Conservation (phyloP, 306 rosid genomes). For the Herpetospermum pedunculosum region DNA sequence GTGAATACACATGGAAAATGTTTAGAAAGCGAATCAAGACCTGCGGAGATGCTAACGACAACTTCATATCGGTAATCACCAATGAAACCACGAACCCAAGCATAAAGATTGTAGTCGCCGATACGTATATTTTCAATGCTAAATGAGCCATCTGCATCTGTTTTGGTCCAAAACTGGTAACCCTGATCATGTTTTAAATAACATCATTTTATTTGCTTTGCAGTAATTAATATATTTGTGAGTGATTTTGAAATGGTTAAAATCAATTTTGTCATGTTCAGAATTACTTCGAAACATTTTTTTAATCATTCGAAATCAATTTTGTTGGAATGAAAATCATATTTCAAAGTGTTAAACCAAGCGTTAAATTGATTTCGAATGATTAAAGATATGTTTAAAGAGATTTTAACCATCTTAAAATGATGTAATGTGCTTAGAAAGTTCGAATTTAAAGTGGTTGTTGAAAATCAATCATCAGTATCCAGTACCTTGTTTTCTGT, state of each 20-base stretch:
- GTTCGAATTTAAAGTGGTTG: background rate
- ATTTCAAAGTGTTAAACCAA: too few species aligned
- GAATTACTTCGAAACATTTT: too few species aligned
- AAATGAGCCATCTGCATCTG: constrained; percentile 60
- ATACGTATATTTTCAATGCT: constrained; percentile 29
- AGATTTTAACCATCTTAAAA: too few species aligned
- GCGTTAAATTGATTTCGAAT: too few species aligned
- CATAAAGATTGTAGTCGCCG: constrained; percentile 54
- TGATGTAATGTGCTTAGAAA: background rate
- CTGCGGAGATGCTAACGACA: constrained; percentile 39
- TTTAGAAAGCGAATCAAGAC: constrained; percentile 7
- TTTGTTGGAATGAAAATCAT: too few species aligned
- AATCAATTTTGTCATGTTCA: too few species aligned
- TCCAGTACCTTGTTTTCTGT: constrained; percentile 51
- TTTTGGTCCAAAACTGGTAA: constrained; percentile 75
- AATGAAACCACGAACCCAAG: constrained; percentile 78
- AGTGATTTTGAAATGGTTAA: too few species aligned
- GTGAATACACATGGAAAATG: background rate
- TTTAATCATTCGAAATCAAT: too few species aligned
- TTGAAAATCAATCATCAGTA: background rate
- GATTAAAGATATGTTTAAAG: too few species aligned
- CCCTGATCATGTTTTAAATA: constrained; percentile 28
- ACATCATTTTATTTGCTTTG: background rate
- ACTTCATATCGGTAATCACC: constrained; percentile 56
- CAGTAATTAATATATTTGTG: too few species aligned